phyloP scores from a whole-genome alignment of 192 early-diverging fungal species.

The Lobosporangium transversale region DNA sequence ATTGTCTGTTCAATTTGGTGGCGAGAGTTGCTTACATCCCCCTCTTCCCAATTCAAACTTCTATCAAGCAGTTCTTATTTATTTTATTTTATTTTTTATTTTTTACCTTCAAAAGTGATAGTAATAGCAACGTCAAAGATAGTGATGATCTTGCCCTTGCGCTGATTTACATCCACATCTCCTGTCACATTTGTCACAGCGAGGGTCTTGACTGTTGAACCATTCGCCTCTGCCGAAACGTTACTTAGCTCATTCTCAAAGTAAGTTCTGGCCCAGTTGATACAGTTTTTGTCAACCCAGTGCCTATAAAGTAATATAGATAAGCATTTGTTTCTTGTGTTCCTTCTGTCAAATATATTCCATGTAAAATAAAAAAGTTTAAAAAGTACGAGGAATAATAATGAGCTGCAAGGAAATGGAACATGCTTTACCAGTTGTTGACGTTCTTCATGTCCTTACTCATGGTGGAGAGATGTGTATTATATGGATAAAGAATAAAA shows the following conservation, averaged over 20 bases:
- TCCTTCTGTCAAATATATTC: not conserved
- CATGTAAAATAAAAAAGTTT: not conserved
- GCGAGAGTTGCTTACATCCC: too few relatives aligned
- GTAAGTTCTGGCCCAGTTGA: conserved; percentile 90
- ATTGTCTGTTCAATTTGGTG: too few relatives aligned
- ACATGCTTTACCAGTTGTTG: conserved; percentile 49
- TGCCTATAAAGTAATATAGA: conserved; percentile 24
- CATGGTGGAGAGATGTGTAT: conserved; percentile 24
- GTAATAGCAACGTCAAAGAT: conserved; percentile 91
- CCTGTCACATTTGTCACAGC: conserved; percentile 77
- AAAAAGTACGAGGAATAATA: too few relatives aligned
- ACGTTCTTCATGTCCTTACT: conserved; percentile 53
- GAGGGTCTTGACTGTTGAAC: conserved; percentile 64
- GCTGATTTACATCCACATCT: conserved; percentile 93
- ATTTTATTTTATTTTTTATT: too few relatives aligned
- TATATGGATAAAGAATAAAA: not conserved
- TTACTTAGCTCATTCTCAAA: conserved; percentile 72
- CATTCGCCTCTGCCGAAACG: conserved; percentile 63
- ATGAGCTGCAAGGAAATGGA: not conserved
- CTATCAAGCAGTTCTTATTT: too few relatives aligned
- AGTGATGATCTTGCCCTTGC: conserved; percentile 95
- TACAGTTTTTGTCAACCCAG: conserved; percentile 82
- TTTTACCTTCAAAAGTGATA: conserved; percentile 73
- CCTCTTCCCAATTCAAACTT: too few relatives aligned
- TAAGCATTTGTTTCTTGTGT: not conserved